Percentiles rank a stretch among this genome's conserved stretches.
Conservation (phyloP, 345 rosid species). For the Anastatica hierochuntica region DNA sequence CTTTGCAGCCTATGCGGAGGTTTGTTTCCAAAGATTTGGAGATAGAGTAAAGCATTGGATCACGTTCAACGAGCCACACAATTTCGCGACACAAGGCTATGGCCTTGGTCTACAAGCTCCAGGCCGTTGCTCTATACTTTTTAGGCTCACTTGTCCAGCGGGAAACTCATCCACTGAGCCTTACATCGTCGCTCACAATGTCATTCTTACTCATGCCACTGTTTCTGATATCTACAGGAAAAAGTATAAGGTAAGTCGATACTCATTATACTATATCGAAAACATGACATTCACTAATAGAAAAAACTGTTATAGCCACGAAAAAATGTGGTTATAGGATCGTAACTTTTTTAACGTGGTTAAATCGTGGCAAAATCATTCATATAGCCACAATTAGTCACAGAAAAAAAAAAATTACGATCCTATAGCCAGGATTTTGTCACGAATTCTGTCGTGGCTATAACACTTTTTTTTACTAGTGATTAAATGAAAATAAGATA, state of each 20-base stretch:
- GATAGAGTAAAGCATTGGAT: constrained; percentile 93
- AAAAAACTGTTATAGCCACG: no score
- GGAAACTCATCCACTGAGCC: constrained; percentile 96
- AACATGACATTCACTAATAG: no score
- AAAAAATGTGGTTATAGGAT: no score
- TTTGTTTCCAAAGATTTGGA: constrained; percentile 77
- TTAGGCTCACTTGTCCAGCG: constrained; percentile 46
- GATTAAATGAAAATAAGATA: no score
- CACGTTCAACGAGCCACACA: constrained; percentile 86
- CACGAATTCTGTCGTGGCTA: no score
- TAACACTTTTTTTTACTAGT: no score
- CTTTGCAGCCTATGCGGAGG: constrained; percentile 66
- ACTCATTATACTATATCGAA: no score
- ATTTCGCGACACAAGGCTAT: constrained; percentile 73
- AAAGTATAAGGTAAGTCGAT: constrained; percentile 55
- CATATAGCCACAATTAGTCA: no score
- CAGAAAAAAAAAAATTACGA: no score
- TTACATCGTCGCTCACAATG: constrained; percentile 76
- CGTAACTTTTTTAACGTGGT: no score
- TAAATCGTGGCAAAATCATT: no score
- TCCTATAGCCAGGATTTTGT: no score
- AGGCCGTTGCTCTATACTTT: constrained; percentile 69
- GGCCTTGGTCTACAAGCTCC: constrained; percentile 87
- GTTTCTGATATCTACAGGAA: constrained; percentile 53
- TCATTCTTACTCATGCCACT: constrained; percentile 58